Evolutionary conservation across 2,329 filamentous ascomycete genomes (phyloP), one percentile per base, ranked within the genome.

Genomic region (Trichoderma endophyticum): DNA sequence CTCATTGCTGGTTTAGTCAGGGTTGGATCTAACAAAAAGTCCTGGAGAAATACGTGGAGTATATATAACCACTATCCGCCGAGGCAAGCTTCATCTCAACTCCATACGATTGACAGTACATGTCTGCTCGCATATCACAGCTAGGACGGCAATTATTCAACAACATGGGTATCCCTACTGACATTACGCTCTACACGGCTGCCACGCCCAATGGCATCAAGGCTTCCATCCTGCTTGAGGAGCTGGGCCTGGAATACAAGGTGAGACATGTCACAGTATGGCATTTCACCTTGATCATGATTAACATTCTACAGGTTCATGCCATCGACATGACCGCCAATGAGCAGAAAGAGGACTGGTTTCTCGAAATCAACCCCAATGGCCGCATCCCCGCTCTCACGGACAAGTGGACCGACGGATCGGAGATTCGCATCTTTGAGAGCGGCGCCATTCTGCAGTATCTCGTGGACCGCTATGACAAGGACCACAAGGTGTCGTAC

Each of bases 141-240:
- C 71, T 78, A 18, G 75, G 74, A 51, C 75, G 74, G 59, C 78
- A 79, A 63, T 68, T 80, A 74, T 77, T 63, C 4, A 28, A 26
- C 72, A 67, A 71, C 11, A 80, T 80, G 79, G 75, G 78, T 51
- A 81, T 76, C 21, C 77, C 79, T 74, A 81, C 92, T 6, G 86
- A 92, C 76, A 94, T 97, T 77, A 92, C 90, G 57, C 88, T 97
- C 34, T 97, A 96, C 84, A 97, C 94, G 14, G 86, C 88, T 14
- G 88, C 90, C 78, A 97, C 95, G 66, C 93, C 95, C 60, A 97
- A 97, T 82, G 94, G 94, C 74, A 92, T 96, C 86, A 97, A 97
- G 81, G 89, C 93, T 73, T 94, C 93, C 71, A 97, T 97, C 75
- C 87, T 93, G 11, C 84, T 98, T 18, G 94, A 97, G 83, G 94